A percentile compares a stretch with the other conserved stretches of the same genome.
These are phyloP conservation scores for Mucor piriformis DNA, from an alignment of 371 early-diverging fungal species.

Conservation along the genomic window DNA sequence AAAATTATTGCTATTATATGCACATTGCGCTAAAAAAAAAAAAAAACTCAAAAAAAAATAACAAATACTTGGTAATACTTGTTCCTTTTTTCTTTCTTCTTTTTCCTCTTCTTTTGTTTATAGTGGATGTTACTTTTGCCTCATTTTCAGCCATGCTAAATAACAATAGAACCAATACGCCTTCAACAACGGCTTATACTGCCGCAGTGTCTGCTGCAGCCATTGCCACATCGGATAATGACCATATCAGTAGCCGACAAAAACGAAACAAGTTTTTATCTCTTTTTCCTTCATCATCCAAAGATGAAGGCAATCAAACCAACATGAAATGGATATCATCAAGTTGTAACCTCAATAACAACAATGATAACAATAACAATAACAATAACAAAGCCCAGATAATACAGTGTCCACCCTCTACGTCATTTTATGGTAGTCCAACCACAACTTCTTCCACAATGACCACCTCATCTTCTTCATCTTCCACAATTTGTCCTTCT, in stretches of 20 bases:
- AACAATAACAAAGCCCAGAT: background rate
- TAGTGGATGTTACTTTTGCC: background rate
- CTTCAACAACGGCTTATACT: background rate
- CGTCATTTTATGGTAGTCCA: background rate
- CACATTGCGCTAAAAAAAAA: too few relatives aligned
- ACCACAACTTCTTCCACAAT: background rate
- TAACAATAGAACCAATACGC: background rate
- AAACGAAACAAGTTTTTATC: background rate
- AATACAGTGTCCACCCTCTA: background rate
- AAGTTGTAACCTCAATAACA: background rate
- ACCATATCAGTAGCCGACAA: background rate
- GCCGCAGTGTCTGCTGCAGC: too few relatives aligned
- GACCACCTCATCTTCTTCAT: constrained; percentile 1
- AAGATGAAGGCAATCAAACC: background rate
- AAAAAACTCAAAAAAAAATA: too few relatives aligned
- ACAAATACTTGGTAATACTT: background rate
- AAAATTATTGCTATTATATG: too few relatives aligned
- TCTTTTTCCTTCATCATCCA: background rate
- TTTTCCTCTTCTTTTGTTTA: background rate
- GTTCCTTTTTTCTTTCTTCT: background rate
- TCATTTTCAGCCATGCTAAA: background rate
- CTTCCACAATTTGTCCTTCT: constrained; percentile 2
- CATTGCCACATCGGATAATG: background rate
- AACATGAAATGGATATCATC: background rate
- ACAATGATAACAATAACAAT: background rate